Percentiles rank a stretch among this genome's conserved stretches.
These are phyloP conservation scores for Aspergillus floridensis DNA, from an alignment of 2,329 filamentous ascomycete species.

Conservation along the genomic window DNA sequence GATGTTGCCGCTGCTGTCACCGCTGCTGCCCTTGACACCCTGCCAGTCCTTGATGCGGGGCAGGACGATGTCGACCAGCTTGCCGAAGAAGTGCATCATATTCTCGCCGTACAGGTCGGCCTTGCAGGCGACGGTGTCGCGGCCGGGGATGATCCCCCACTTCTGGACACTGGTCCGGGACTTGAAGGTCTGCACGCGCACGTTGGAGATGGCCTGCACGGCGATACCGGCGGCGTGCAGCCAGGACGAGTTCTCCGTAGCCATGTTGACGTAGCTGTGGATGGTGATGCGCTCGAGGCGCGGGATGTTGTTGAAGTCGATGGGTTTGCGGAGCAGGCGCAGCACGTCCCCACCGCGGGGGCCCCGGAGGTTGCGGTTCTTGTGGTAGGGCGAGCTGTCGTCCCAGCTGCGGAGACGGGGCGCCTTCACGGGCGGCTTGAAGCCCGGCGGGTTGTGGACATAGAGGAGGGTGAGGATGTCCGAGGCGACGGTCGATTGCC, in stretches of 20 bases:
- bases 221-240: conserved; percentile 81
- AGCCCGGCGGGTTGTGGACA: conserved; percentile 78
- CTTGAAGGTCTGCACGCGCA: conserved; percentile 67
- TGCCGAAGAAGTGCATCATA: conserved; percentile 87
- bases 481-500: conserved; percentile 76
- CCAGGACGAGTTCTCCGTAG: conserved; percentile 68
- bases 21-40: conserved; percentile 71
- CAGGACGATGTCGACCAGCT: conserved; percentile 83
- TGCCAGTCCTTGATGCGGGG: conserved; percentile 96
- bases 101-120: conserved; percentile 73
- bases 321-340: conserved; percentile 53
- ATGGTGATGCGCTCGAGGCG: conserved; percentile 77
- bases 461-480: conserved; percentile 90
- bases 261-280: conserved; percentile 69
- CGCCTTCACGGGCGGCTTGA: conserved; percentile 54
- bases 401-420: conserved; percentile 82
- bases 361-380: conserved; percentile 79
- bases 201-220: conserved; percentile 80
- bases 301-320: conserved; percentile 80
- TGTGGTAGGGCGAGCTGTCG: conserved; percentile 88
- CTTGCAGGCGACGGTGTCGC: conserved; percentile 69
- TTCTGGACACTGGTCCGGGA: conserved; percentile 68
- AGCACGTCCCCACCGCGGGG: conserved; percentile 71
- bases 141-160: conserved; percentile 71
- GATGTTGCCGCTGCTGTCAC: conserved; percentile 86